Evolutionary conservation across 2,329 filamentous ascomycete species (phyloP), one percentile per base, ranked within the genome.

Genomic region (Didymella exigua): DNA sequence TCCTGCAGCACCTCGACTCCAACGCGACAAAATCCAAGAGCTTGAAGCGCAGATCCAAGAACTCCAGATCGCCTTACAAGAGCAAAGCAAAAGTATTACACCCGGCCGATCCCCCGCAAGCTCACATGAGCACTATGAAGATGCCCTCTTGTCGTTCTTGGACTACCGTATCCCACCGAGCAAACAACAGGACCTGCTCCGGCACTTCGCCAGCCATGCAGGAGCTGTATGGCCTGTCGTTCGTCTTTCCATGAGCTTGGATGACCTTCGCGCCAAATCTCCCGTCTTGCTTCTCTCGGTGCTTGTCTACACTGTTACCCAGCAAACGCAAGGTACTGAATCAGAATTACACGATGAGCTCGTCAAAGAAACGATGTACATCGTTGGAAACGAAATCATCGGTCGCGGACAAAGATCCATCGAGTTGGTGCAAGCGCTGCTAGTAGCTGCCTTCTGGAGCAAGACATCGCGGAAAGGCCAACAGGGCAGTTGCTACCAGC

Each of bases 381-480:
- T 68, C 13, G 49, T 70, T 26, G 66, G 61, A 4, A 59, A 66
- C 4, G 60, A 63, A 21, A 50, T 69, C 2, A 66, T 69, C 42
- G 59, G 58, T 16, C 59, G 49, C 31, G 66, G 66, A 14, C 61
- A 67, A 29, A 63, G 63, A 38, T 68, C 66, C 1, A 52, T 70
- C 11, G 66, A 67, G 37, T 54, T 70, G n/a, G 66, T 70, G 30
- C 67, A 70, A 43, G 67, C 66, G 7, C 47, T 70, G 19, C 63
- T 70, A 10, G 44, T 67, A 36, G 54, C 63, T 16, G 41, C 62
- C 3, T 65, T 66, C 42, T 70, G 66, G 63, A 67, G 51, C 49
- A 69, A 68, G 37, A 21, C 41, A 16, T 59, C 60, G 18, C 63
- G 62, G 21, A 59, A 41, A 29, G 62, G 62, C 5, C 44, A 41